phyloP scores from a whole-genome alignment of 495 filamentous ascomycete species.

The Parachaetomium inaequale region DNA sequence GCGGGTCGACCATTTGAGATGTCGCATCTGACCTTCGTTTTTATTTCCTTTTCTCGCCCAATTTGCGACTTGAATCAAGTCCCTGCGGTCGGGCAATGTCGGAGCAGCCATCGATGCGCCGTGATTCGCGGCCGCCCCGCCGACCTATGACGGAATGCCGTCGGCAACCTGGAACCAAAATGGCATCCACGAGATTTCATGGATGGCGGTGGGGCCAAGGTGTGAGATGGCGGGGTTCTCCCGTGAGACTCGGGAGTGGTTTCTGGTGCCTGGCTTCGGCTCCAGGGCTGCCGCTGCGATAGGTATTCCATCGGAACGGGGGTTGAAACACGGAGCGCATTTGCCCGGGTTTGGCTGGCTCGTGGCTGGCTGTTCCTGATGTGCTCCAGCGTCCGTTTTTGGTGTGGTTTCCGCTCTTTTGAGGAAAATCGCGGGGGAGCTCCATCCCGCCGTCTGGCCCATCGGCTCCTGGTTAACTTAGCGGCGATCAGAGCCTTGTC shows the following conservation, averaged over 20 bases:
- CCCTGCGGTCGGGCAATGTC: slow-evolving; percentile 25
- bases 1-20: neutral
- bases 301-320: neutral
- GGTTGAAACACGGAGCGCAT: neutral
- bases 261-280: neutral
- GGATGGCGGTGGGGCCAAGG: neutral
- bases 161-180: slow-evolving; percentile 25
- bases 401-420: slow-evolving; percentile 10
- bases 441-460: neutral
- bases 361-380: neutral
- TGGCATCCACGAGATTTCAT: slow-evolving; percentile 16
- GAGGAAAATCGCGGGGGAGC: slow-evolving; percentile 20
- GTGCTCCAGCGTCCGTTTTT: slow-evolving; percentile 9
- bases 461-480: slow-evolving; percentile 8
- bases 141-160: slow-evolving; percentile 28
- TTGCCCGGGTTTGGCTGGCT: neutral
- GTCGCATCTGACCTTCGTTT: too few relatives aligned
- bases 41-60: neutral
- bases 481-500: slow-evolving; percentile 20
- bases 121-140: slow-evolving; percentile 8
- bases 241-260: neutral
- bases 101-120: slow-evolving; percentile 18
- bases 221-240: neutral
- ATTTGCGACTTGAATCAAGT: neutral
- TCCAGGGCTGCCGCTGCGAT: neutral